A percentile compares a stretch with the other conserved stretches of the same genome.
Evolutionary conservation across 345 rosid species (phyloP).

Genomic region (Populus alba): DNA sequence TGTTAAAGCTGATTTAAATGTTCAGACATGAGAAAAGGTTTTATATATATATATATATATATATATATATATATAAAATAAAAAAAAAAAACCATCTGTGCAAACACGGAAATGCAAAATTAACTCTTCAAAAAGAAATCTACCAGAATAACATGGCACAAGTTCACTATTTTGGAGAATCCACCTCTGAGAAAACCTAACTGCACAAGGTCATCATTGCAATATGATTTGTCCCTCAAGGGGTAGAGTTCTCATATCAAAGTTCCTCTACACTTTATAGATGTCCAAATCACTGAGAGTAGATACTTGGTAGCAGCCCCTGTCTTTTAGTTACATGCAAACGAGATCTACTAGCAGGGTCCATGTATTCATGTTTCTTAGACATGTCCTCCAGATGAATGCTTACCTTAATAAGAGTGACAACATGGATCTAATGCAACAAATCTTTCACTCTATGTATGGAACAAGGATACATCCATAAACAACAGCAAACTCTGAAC

Average conservation of each 20-base stretch:
- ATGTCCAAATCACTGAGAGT: too few species aligned
- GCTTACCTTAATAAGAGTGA: background rate
- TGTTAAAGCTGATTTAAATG: too few species aligned
- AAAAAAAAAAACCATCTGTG: background rate
- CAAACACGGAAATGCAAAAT: background rate
- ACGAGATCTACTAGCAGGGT: background rate
- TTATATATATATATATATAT: too few species aligned
- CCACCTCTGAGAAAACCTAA: background rate
- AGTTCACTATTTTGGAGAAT: background rate
- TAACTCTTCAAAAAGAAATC: background rate
- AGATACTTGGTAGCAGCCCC: background rate
- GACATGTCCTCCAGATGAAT: background rate
- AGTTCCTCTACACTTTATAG: background rate
- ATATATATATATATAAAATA: too few species aligned
- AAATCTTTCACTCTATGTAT: background rate
- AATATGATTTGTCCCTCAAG: background rate
- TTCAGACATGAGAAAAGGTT: background rate
- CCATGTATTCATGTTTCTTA: background rate
- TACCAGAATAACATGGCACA: background rate
- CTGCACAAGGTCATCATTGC: background rate
- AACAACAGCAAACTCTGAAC: slow-evolving; percentile 90
- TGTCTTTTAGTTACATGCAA: background rate
- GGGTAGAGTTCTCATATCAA: background rate
- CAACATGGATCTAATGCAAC: background rate
- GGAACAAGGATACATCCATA: slow-evolving; percentile 91